Evolutionary conservation across 495 filamentous ascomycete genomes (phyloP).

Genomic region (Aspergillus asperescens): DNA sequence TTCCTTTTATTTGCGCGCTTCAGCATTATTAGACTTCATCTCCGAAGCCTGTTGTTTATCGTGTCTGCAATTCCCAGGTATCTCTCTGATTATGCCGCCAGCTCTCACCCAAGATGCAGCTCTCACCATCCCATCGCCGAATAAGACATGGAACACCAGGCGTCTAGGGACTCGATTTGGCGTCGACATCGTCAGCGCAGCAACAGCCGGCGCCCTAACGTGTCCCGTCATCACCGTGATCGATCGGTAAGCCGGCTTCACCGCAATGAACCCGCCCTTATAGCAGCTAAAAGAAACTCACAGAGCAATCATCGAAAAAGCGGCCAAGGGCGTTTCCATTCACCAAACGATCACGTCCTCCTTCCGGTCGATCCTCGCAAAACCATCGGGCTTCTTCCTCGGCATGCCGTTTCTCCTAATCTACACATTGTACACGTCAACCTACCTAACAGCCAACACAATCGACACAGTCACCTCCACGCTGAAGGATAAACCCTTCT

Average conservation of each 20-base stretch:
- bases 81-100: slow-evolving; percentile 30
- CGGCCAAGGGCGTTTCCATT: slow-evolving; percentile 74
- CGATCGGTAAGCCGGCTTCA: slow-evolving; percentile 61
- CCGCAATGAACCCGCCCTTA: neutral
- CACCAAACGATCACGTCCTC: slow-evolving; percentile 58
- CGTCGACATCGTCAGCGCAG: slow-evolving; percentile 69
- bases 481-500: slow-evolving; percentile 47
- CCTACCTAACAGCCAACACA: slow-evolving; percentile 84
- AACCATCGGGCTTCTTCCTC: slow-evolving; percentile 67
- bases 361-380: slow-evolving; percentile 55
- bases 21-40: neutral
- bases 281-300: neutral
- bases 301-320: slow-evolving; percentile 93
- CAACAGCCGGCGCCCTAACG: slow-evolving; percentile 71
- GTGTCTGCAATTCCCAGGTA: slow-evolving; percentile 17
- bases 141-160: slow-evolving; percentile 68
- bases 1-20: neutral
- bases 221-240: slow-evolving; percentile 87
- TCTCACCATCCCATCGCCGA: slow-evolving; percentile 13
- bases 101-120: slow-evolving; percentile 26
- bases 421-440: slow-evolving; percentile 82
- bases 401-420: slow-evolving; percentile 82
- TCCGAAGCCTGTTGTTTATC: neutral
- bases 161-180: slow-evolving; percentile 62
- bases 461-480: slow-evolving; percentile 79